Evolutionary conservation across 768 basidiomycete genomes (phyloP).

Genomic region (Hortiboletus campestris): DNA sequence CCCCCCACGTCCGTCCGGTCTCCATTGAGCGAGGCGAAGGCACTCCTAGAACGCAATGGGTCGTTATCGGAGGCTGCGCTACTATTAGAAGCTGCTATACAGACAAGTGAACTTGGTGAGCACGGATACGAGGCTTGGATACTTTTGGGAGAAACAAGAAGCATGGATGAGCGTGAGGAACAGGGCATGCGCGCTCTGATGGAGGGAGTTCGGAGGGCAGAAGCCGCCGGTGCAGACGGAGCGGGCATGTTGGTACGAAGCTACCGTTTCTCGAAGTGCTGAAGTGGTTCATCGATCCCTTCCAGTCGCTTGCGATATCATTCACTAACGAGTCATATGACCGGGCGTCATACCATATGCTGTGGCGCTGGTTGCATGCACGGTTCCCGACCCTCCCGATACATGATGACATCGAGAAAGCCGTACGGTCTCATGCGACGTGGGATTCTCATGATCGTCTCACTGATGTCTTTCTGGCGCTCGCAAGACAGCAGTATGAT

Average conservation of each 20-base stretch:
- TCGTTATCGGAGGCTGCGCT: constrained; percentile 85
- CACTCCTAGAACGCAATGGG: constrained; percentile 73
- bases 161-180: constrained; percentile 87
- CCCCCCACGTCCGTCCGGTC: constrained; percentile 47
- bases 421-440: constrained; percentile 52
- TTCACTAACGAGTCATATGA: constrained; percentile 95
- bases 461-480: constrained; percentile 76
- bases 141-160: constrained; percentile 82
- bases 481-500: constrained; percentile 81
- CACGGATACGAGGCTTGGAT: constrained; percentile 92
- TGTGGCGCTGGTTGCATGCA: constrained; percentile 80
- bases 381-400: constrained; percentile 58
- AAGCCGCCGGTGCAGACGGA: constrained; percentile 60
- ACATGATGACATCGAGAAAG: constrained; percentile 53
- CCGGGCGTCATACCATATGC: constrained; percentile 77
- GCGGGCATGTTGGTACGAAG: constrained; percentile 70
- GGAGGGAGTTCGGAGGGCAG: constrained; percentile 68
- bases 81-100: constrained; percentile 88
- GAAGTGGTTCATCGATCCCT: constrained; percentile 9
- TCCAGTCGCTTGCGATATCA: constrained; percentile 88
- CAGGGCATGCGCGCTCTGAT: constrained; percentile 75
- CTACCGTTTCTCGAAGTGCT: background rate
- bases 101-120: constrained; percentile 74
- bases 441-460: constrained; percentile 85
- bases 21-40: constrained; percentile 67